Evolutionary conservation across 306 rosid genomes (phyloP).

Genomic region (Carpinus viminea): DNA sequence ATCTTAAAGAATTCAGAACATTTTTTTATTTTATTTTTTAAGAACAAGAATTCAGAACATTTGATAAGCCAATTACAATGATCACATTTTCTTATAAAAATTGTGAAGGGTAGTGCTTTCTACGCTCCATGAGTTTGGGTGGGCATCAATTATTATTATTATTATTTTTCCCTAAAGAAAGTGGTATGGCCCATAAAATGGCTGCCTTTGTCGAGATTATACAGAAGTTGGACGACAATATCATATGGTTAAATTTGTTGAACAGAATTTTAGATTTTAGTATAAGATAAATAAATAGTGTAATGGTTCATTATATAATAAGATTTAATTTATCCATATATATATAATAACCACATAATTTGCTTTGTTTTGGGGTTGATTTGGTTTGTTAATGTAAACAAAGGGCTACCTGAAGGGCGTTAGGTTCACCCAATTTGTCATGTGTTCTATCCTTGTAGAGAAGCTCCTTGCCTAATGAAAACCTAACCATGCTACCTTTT

Average conservation of each 20-base stretch:
- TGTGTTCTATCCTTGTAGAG: not conserved
- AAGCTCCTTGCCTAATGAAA: slow-evolving; percentile 11
- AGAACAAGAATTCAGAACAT: too few species aligned
- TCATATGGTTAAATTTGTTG: too few species aligned
- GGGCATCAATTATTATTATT: not conserved
- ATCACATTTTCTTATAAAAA: not conserved
- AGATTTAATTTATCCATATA: too few species aligned
- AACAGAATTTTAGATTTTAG: too few species aligned
- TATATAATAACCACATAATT: not conserved
- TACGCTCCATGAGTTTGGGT: not conserved
- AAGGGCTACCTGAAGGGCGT: not conserved
- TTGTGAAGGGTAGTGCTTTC: not conserved
- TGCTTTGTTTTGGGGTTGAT: not conserved
- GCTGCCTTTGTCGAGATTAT: not conserved
- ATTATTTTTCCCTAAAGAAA: not conserved
- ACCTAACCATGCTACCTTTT: not conserved
- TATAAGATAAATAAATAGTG: too few species aligned
- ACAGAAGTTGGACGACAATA: not conserved
- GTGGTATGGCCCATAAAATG: not conserved
- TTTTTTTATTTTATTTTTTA: too few species aligned
- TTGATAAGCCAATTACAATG: too few species aligned
- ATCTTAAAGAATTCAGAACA: too few species aligned
- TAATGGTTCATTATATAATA: too few species aligned
- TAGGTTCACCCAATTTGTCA: slow-evolving; percentile 22
- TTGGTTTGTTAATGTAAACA: not conserved